Evolutionary conservation across 768 basidiomycete genomes (phyloP), one percentile per base, ranked within the genome.

Genomic region (Hypholoma sublateritium): DNA sequence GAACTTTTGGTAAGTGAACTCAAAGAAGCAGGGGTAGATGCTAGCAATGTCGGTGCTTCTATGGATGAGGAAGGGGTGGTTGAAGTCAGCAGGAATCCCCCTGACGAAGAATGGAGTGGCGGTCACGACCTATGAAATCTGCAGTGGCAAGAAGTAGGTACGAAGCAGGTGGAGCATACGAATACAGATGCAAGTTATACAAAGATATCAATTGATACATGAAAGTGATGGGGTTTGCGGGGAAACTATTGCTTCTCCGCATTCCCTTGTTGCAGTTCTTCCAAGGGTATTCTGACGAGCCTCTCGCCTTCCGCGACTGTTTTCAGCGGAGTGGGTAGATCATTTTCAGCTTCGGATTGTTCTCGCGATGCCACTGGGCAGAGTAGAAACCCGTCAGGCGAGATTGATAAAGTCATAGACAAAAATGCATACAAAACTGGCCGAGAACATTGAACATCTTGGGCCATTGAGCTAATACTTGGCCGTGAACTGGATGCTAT

Each of bases 391-490:
- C 35, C 45, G 19, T 22, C 47, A 28, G 32, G 24, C 11, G 55
- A 17, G 12, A 47, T 5, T 28, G 14, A 12, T 14, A 52, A n/a
- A 13, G 22, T 5, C 41, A 22, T 28, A 36, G 6, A 17, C 35
- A 34, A 43, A 25, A 56, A 8, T n/a, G 77, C 87, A 64, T 63
- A 91, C 90, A 64, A 67, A 90, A 91, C 57, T 85, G 74, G 55
- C 73, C 81, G 48, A 92, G 73, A 51, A 89, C 89, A 61, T 84
- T 80, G 64, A 92, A 91, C 90, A 92, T 92, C 67, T 82, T 84
- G 9, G 88, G 87, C 89, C 89, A 91, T 59, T 91, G 88, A 56
- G 84, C 84, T 22, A 90, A 79, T 4, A 91, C 88, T 66, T 90
- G 82, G 9, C 89, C 89, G 59, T 88, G 86, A 34, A 87, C 89